These are phyloP conservation scores for Colletotrichum endophyticum DNA, from an alignment of 2,329 filamentous ascomycete genomes.

Conservation along the genomic window DNA sequence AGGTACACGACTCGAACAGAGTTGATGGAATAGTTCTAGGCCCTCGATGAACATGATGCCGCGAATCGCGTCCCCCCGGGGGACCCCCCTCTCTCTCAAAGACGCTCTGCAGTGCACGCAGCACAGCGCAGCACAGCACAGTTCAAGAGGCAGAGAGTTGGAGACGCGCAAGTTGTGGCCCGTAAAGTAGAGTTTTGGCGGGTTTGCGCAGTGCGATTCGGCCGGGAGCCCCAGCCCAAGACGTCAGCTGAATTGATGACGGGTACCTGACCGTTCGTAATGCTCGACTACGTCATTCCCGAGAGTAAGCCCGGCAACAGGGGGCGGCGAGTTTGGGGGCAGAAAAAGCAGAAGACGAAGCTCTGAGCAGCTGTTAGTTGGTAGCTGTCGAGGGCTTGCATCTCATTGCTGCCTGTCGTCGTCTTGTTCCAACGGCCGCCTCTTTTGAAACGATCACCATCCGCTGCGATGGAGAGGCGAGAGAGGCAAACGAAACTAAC, in stretches of 20 bases:
- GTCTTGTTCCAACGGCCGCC: not conserved
- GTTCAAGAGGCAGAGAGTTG: not conserved
- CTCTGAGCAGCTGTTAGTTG: not conserved
- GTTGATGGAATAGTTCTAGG: conserved; percentile 17
- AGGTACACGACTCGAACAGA: conserved; percentile 9
- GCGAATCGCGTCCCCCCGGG: not conserved
- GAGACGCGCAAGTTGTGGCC: not conserved
- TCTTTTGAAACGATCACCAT: not conserved
- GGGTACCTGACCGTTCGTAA: conserved; percentile 17
- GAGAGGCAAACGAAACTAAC: not conserved
- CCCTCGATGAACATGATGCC: not conserved
- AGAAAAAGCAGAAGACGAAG: not conserved
- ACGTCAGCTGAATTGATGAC: conserved; percentile 12
- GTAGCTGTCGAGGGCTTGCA: not conserved
- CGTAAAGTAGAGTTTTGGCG: not conserved
- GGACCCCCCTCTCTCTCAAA: not conserved
- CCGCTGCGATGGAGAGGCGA: not conserved
- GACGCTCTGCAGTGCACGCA: not conserved
- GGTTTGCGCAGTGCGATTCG: not conserved
- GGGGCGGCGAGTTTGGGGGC: not conserved
- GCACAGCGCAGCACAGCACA: not conserved
- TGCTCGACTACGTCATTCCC: conserved; percentile 17
- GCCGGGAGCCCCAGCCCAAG: not conserved
- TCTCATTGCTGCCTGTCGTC: not conserved
- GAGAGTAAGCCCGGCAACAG: not conserved